These are phyloP conservation scores for Apiotrichum veenhuisii DNA, from an alignment of 1,284 basidiomycete genomes.

Conservation along the genomic window DNA sequence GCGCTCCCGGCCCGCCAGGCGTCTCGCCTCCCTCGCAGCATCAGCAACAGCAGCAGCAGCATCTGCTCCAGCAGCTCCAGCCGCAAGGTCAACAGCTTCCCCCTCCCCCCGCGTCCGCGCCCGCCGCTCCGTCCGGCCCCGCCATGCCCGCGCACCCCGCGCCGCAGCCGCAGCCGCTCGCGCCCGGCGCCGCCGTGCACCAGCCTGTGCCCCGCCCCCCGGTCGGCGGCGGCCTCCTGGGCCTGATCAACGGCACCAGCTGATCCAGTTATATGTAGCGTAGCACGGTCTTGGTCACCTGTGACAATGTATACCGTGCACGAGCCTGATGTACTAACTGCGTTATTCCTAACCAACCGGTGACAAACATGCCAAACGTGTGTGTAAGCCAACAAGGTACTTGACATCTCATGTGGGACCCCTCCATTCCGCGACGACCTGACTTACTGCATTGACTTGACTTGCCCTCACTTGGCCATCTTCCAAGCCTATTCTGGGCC, in stretches of 20 bases:
- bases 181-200: constrained; percentile 14
- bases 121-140: not conserved
- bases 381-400: too few relatives aligned
- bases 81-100: not conserved
- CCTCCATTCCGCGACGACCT: too few relatives aligned
- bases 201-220: constrained; percentile 23
- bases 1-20: not conserved
- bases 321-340: too few relatives aligned
- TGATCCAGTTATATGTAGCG: not conserved
- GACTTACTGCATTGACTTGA: too few relatives aligned
- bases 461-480: too few relatives aligned
- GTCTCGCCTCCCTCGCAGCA: not conserved
- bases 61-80: not conserved
- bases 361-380: too few relatives aligned
- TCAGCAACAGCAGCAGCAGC: constrained; percentile 7
- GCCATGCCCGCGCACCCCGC: constrained; percentile 3
- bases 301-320: too few relatives aligned
- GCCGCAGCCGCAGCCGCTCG: constrained; percentile 5
- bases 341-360: too few relatives aligned
- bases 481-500: too few relatives aligned
- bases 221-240: constrained; percentile 17
- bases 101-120: too few relatives aligned
- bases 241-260: constrained; percentile 11
- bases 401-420: too few relatives aligned
- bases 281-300: too few relatives aligned